phyloP scores from a whole-genome alignment of 2,329 filamentous ascomycete species.

The Incumbomyces lentus region DNA sequence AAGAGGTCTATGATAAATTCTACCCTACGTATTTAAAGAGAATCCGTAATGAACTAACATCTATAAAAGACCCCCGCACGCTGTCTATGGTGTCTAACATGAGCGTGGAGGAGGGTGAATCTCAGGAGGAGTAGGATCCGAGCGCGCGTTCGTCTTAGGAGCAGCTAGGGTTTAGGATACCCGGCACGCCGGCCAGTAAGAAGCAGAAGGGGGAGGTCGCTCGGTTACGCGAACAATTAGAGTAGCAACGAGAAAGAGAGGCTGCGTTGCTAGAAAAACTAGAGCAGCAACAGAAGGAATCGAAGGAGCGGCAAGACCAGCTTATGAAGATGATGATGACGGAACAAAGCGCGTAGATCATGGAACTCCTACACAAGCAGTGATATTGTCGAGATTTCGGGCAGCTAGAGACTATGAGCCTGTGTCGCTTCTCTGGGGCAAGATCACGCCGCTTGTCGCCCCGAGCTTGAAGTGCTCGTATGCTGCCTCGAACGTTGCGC shows the following conservation, averaged over 20 bases:
- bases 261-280: background rate
- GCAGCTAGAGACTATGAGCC: no score
- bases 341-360: background rate
- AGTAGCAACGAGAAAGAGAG: background rate
- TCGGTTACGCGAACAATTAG: background rate
- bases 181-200: conserved; percentile 3
- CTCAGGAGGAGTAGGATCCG: conserved; percentile 5
- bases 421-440: no score
- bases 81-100: background rate
- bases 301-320: background rate
- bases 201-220: conserved; percentile 2
- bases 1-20: conserved; percentile 9
- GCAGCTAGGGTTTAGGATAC: background rate
- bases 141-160: conserved; percentile 1
- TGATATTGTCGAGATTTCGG: background rate
- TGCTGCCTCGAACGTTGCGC: no score
- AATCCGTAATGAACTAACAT: conserved; percentile 6
- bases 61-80: conserved; percentile 1
- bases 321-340: background rate
- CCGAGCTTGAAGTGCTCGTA: no score
- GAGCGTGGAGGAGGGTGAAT: conserved; percentile 3
- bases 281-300: background rate
- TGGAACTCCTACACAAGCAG: background rate
- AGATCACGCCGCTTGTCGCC: no score
- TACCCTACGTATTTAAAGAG: conserved; percentile 7